Percentiles rank a stretch among this genome's conserved stretches.
Evolutionary conservation across 2,329 filamentous ascomycete genomes (phyloP).

Genomic region (Colletotrichum simmondsii): DNA sequence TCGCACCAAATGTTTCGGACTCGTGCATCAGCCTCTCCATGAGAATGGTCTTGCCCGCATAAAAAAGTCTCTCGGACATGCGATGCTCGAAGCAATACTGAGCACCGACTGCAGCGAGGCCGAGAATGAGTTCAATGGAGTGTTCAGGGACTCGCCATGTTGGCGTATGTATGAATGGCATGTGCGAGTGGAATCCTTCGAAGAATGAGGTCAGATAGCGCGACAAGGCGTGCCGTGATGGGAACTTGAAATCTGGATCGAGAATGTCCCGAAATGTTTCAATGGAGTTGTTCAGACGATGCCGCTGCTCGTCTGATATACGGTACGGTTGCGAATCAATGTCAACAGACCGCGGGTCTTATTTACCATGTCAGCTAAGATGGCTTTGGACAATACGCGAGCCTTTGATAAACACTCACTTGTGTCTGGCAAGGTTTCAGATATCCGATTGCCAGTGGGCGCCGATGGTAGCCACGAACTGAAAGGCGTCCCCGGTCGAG

Average conservation of each 20-base stretch:
- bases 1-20: constrained; percentile 39
- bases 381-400: background rate
- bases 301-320: constrained; percentile 48
- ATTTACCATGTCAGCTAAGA: background rate
- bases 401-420: constrained; percentile 30
- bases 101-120: constrained; percentile 46
- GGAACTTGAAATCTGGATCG: constrained; percentile 43
- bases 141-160: constrained; percentile 46
- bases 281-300: constrained; percentile 38
- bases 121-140: constrained; percentile 46
- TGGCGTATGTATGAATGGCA: constrained; percentile 49
- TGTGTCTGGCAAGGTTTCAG: constrained; percentile 36
- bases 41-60: constrained; percentile 44
- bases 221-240: constrained; percentile 48
- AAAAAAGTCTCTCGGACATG: constrained; percentile 47
- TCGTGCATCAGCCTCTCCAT: constrained; percentile 43
- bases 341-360: constrained; percentile 35
- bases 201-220: constrained; percentile 49
- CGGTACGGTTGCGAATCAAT: constrained; percentile 37
- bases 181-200: constrained; percentile 50
- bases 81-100: constrained; percentile 52
- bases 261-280: constrained; percentile 43
- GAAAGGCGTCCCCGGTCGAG: constrained; percentile 47
- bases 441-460: constrained; percentile 42
- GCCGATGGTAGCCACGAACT: constrained; percentile 51